Evolutionary conservation across 2,329 filamentous ascomycete species (phyloP).

Genomic region (Diaporthe sp.): DNA sequence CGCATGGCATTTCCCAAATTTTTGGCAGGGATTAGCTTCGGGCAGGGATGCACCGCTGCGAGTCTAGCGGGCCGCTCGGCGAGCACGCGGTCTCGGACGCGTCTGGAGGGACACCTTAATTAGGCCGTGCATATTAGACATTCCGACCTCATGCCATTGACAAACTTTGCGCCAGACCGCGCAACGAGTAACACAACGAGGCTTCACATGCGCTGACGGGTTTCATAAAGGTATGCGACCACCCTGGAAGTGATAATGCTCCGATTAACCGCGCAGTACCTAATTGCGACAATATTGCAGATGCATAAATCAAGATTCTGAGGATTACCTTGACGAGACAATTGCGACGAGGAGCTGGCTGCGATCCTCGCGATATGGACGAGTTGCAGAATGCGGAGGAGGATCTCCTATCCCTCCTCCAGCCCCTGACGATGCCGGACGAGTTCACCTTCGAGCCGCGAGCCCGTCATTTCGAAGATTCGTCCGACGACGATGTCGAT

Average conservation of each 20-base stretch:
- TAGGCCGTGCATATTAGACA: neutral
- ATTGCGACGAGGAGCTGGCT: neutral
- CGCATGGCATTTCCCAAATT: neutral
- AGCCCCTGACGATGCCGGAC: slow-evolving; percentile 21
- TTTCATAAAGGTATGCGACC: slow-evolving; percentile 17
- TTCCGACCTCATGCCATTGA: neutral
- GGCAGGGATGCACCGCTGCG: slow-evolving; percentile 21
- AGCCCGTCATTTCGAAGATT: neutral
- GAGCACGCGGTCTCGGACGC: slow-evolving; percentile 10
- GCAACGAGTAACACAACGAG: neutral
- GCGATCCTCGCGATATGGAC: slow-evolving; percentile 13
- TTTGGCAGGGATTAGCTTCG: slow-evolving; percentile 5
- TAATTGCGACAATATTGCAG: slow-evolving; percentile 26
- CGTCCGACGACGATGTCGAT: slow-evolving; percentile 27
- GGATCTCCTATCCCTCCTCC: slow-evolving; percentile 33
- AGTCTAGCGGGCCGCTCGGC: neutral
- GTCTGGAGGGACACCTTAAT: slow-evolving; percentile 4
- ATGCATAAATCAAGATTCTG: neutral
- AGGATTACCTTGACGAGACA: slow-evolving; percentile 16
- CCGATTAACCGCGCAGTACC: neutral
- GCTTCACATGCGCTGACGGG: neutral
- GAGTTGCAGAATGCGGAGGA: slow-evolving; percentile 28
- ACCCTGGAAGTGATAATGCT: rapidly evolving
- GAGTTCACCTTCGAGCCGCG: slow-evolving; percentile 28
- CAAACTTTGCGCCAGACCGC: neutral